Base-by-base conservation (phyloP, 768 basidiomycete genomes). In the Phanerochaete sordida region DNA sequence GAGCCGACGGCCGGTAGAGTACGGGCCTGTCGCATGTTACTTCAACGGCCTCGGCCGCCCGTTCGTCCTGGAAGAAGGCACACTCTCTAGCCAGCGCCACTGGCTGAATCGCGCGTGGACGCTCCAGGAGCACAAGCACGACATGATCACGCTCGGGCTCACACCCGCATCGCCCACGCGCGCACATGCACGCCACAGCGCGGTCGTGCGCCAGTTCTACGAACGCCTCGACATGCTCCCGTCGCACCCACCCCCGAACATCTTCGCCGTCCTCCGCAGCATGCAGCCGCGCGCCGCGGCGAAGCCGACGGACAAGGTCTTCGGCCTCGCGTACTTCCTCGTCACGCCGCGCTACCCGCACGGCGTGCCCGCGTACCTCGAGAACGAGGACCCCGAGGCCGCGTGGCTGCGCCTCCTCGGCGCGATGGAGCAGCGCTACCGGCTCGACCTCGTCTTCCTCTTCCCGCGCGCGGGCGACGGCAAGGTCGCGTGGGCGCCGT, bases 101-200 rank as follows among this genome's bases (percentile, higher is more conserved):
- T 59, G 58, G 58, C 27, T 59, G 21, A 59, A 59, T 37, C 58
- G 58, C 19, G 58, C 58, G 1, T 59, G 58, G 58, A 59, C 58
- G 15, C 26, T 59, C 2, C 58, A 59, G 43, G 58, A 59, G 35
- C 8, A 26, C 31, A 39, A 24, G 13, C 19, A 43, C n/a, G 11
- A 43, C 7, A 49, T 26, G 24, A 49, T 49, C 48, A 19, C 28
- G 16, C 24, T 28, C 7, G 48, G 48, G 12, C 24, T 49, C 8
- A 49, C 48, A 6, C 11, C 24, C 9, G 48, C 21, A 15, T 49
- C 48, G 24, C 48, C 48, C 48, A 16, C 48, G 6, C 48, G 15
- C 26, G 48, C 24, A 7, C 15, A 49, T 1, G n/a, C n/a, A n/a
- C 24, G 48, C 16, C 4, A 6, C 21, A 49, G 23, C 24, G 27